Conservation (phyloP, 2,329 filamentous ascomycete genomes). For the Phoma sp. region DNA sequence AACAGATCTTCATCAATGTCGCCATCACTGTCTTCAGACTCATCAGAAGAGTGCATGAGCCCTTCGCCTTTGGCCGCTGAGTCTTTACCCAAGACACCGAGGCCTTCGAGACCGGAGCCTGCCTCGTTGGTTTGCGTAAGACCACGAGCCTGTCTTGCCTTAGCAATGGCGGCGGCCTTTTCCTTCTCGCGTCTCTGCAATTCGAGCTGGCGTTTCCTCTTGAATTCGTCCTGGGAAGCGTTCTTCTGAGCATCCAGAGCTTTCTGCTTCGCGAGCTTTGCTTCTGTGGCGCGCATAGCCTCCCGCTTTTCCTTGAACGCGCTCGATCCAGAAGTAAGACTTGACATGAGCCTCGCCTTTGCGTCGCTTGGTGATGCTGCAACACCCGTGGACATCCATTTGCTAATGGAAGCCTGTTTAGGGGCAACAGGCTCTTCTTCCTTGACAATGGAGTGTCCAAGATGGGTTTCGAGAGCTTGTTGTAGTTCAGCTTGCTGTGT, state of each 20-base stretch:
- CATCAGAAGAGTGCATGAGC: constrained; percentile 86
- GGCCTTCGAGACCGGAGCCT: constrained; percentile 77
- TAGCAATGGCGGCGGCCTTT: constrained; percentile 75
- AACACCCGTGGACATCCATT: constrained; percentile 48
- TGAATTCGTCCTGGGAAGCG: constrained; percentile 61
- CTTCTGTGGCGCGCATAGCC: constrained; percentile 29
- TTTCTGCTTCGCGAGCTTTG: constrained; percentile 36
- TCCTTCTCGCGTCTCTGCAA: constrained; percentile 76
- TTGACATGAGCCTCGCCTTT: constrained; percentile 41
- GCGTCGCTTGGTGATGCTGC: constrained; percentile 27
- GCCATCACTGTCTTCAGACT: constrained; percentile 64
- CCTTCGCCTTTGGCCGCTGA: constrained; percentile 77
- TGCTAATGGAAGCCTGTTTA: constrained; percentile 52
- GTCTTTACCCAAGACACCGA: constrained; percentile 80
- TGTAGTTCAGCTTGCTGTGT: constrained; percentile 86
- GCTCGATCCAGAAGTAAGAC: constrained; percentile 36
- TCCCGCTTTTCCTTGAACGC: constrained; percentile 41
- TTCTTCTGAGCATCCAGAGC: constrained; percentile 35
- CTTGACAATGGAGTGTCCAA: constrained; percentile 49
- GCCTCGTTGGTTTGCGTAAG: constrained; percentile 71
- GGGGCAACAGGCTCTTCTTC: constrained; percentile 43
- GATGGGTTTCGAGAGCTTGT: constrained; percentile 63
- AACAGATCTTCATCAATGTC: constrained; percentile 73
- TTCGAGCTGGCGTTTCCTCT: constrained; percentile 76
- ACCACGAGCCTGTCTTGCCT: constrained; percentile 66